Evolutionary conservation across 2,329 filamentous ascomycete genomes (phyloP).

Genomic region (Fonsecaea pugnacius): DNA sequence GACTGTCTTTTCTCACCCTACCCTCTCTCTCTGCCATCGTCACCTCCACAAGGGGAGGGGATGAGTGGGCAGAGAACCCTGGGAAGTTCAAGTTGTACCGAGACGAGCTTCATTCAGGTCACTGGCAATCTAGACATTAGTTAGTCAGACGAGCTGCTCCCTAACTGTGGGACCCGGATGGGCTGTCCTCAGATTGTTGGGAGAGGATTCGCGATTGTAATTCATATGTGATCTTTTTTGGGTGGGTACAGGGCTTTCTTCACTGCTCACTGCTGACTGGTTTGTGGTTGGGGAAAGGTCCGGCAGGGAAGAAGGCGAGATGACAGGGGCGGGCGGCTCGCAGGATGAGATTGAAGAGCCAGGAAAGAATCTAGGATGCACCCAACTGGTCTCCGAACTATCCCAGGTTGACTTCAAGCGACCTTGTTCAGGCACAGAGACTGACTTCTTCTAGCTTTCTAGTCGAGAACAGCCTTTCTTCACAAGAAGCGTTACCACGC

Average conservation of each 20-base stretch:
- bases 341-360: background rate
- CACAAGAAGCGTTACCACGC: background rate
- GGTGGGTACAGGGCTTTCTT: background rate
- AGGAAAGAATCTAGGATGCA: background rate
- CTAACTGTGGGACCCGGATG: background rate
- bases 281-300: background rate
- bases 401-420: background rate
- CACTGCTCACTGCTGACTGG: background rate
- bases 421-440: background rate
- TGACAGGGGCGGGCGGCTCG: background rate
- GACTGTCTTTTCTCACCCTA: background rate
- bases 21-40: background rate
- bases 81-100: background rate
- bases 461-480: background rate
- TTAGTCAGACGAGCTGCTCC: slow-evolving; percentile 4
- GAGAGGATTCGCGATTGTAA: background rate
- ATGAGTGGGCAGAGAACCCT: background rate
- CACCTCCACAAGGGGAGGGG: background rate
- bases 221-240: background rate
- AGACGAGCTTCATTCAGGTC: background rate
- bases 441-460: background rate
- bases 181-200: background rate
- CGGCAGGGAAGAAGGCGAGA: background rate
- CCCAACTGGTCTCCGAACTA: background rate
- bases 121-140: background rate